Conservation (phyloP, 352 stramenopile genomes). For the Globisporangium nagaii region DNA sequence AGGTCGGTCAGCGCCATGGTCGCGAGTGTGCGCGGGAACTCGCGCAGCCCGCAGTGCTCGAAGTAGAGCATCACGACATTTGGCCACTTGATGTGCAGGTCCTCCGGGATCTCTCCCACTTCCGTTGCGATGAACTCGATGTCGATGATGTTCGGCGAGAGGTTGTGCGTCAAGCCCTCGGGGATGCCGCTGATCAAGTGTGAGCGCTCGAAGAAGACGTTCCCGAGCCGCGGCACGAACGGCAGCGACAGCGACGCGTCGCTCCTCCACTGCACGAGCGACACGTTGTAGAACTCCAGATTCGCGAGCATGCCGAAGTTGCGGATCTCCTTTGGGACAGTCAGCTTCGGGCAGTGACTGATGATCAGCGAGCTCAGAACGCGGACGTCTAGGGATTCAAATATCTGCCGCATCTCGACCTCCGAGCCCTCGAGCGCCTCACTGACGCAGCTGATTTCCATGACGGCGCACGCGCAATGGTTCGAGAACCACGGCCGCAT, state of each 20-base stretch:
- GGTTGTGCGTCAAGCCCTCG: slow-evolving; percentile 18
- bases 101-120: slow-evolving; percentile 8
- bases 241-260: slow-evolving; percentile 13
- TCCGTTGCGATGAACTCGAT: slow-evolving; percentile 18
- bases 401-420: slow-evolving; percentile 6
- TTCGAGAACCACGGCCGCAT: slow-evolving; percentile 26
- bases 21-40: slow-evolving; percentile 13
- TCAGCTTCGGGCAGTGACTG: slow-evolving; percentile 19
- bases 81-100: slow-evolving; percentile 19
- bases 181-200: slow-evolving; percentile 4
- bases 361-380: slow-evolving; percentile 24
- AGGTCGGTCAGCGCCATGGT: slow-evolving; percentile 19
- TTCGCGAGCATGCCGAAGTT: slow-evolving; percentile 17
- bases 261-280: slow-evolving; percentile 14
- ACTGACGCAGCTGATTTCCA: slow-evolving; percentile 25
- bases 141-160: slow-evolving; percentile 17
- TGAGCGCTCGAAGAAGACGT: slow-evolving; percentile 22
- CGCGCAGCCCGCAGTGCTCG: slow-evolving; percentile 19
- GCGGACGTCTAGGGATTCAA: slow-evolving; percentile 11
- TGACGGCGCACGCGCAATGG: slow-evolving; percentile 23
- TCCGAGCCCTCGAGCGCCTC: slow-evolving; percentile 10
- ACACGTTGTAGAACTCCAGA: slow-evolving; percentile 32
- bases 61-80: slow-evolving; percentile 23
- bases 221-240: slow-evolving; percentile 12
- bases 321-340: slow-evolving; percentile 15